These are phyloP conservation scores for Daldinia decipiens DNA, from an alignment of 495 filamentous ascomycete genomes.

Conservation along the genomic window DNA sequence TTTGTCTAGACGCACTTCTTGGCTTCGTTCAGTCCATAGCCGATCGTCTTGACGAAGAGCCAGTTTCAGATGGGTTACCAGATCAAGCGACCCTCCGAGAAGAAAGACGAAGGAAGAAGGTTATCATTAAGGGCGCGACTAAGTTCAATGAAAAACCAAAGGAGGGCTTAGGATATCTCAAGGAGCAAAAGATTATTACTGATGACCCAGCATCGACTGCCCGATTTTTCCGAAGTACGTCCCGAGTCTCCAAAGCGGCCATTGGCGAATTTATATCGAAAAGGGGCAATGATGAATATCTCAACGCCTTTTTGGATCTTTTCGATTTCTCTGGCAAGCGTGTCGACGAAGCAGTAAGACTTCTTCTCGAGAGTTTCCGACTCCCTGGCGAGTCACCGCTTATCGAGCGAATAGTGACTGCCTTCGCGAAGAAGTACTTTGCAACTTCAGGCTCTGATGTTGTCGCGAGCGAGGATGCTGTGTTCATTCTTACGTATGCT, in stretches of 20 bases:
- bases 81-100: slow-evolving; percentile 69
- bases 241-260: slow-evolving; percentile 86
- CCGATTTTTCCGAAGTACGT: slow-evolving; percentile 83
- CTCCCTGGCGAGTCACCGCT: slow-evolving; percentile 91
- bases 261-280: slow-evolving; percentile 95
- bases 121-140: slow-evolving; percentile 85
- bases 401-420: slow-evolving; percentile 91
- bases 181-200: slow-evolving; percentile 83
- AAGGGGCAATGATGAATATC: slow-evolving; percentile 79
- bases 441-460: slow-evolving; percentile 73
- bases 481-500: slow-evolving; percentile 91
- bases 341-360: slow-evolving; percentile 88
- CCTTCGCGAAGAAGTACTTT: slow-evolving; percentile 88
- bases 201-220: slow-evolving; percentile 79
- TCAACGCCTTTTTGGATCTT: slow-evolving; percentile 82
- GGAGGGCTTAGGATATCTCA: slow-evolving; percentile 85
- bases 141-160: slow-evolving; percentile 98
- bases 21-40: slow-evolving; percentile 91
- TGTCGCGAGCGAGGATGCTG: slow-evolving; percentile 88
- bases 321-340: slow-evolving; percentile 89
- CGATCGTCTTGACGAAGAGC: slow-evolving; percentile 80
- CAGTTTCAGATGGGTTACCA: slow-evolving; percentile 72
- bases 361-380: slow-evolving; percentile 90
- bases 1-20: slow-evolving; percentile 92
- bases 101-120: slow-evolving; percentile 80